Evolutionary conservation across 306 rosid species (phyloP), one percentile per base, ranked within the genome.

Genomic region (Alnus rubra): DNA sequence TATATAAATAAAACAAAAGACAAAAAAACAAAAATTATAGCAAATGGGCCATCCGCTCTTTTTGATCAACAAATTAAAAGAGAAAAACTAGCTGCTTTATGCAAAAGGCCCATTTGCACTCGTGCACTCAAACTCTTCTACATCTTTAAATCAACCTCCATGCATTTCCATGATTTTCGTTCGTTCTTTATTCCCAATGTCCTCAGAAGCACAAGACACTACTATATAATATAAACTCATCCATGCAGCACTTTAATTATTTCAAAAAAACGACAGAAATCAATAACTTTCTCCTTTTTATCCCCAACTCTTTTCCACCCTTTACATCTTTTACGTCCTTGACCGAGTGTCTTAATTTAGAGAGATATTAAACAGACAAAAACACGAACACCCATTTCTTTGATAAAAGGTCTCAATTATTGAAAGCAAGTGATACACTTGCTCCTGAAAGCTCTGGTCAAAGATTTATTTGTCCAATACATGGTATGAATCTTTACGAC

Each of bases 401-500:
- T 68, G 51, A 81, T 82, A 77, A 79, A 86, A 77, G 82, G 42
- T 45, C 80, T 82, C 86, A 70, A 86, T 89, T 76, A 84, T 86
- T 89, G 91, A 83, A 75, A 23, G 28, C 28, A 23, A 23, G 28
- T 23, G 28, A 23, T 23, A 23, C 28, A 23, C 28, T 23, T 23
- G 28, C 28, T 82, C 37, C 70, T 69, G 82, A 79, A 87, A 77
- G 81, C 15, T 68, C 35, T 76, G 83, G 93, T 87, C 93, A 89
- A 89, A 87, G 78, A 82, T 65, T 82, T 81, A 79, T 62, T 85
- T 72, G 11, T 55, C 82, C 75, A 72, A 62, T 39, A 23, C 28
- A 23, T 23, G 28, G 28, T 23, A 23, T 23, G 28, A 23, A 23
- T 30, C 53, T 71, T 63, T 64, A 30, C 3, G 65, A 62, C 81